phyloP scores from a whole-genome alignment of 805 yeast genomes.

The Starmerella floricola region DNA sequence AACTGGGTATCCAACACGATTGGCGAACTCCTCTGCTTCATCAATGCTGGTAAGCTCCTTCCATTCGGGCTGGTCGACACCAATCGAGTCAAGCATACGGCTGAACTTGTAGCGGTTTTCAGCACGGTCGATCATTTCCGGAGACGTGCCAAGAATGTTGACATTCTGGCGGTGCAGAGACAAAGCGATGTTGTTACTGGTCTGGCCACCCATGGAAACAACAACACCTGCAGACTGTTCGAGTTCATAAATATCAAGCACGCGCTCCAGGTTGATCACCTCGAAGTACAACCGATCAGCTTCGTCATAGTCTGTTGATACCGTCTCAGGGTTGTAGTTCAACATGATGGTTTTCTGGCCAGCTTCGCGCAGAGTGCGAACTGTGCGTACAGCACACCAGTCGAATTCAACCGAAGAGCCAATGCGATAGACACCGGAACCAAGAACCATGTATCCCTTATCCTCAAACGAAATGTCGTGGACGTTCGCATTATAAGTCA shows the following conservation, averaged over 20 bases:
- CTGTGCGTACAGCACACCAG: slow-evolving; percentile 98
- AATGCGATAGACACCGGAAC: slow-evolving; percentile 97
- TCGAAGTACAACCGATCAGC: slow-evolving; percentile 95
- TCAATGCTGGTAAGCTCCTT: slow-evolving; percentile 85
- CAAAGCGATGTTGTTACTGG: slow-evolving; percentile 91
- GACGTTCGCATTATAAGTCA: slow-evolving; percentile 84
- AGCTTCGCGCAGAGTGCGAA: slow-evolving; percentile 78
- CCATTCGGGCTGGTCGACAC: slow-evolving; percentile 99
- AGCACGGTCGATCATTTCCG: slow-evolving; percentile 96
- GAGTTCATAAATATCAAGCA: slow-evolving; percentile 84
- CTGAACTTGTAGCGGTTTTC: slow-evolving; percentile 97
- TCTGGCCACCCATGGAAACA: slow-evolving; percentile 98
- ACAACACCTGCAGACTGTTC: slow-evolving; percentile 87
- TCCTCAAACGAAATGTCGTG: slow-evolving; percentile 83
- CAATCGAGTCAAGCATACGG: slow-evolving; percentile 89
- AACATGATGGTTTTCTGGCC: slow-evolving; percentile 90
- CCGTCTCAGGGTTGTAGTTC: slow-evolving; percentile 97
- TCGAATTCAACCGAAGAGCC: slow-evolving; percentile 98
- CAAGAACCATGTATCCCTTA: slow-evolving; percentile 87
- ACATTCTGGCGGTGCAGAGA: slow-evolving; percentile 87
- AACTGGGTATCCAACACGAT: slow-evolving; percentile 84
- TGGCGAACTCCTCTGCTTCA: slow-evolving; percentile 88
- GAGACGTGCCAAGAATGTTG: slow-evolving; percentile 91
- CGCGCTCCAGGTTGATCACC: slow-evolving; percentile 86
- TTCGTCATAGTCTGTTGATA: slow-evolving; percentile 96